A percentile compares a stretch with the other conserved stretches of the same genome.
Conservation (phyloP, 2,329 filamentous ascomycete genomes). For the Nigrospora osmanthi region DNA sequence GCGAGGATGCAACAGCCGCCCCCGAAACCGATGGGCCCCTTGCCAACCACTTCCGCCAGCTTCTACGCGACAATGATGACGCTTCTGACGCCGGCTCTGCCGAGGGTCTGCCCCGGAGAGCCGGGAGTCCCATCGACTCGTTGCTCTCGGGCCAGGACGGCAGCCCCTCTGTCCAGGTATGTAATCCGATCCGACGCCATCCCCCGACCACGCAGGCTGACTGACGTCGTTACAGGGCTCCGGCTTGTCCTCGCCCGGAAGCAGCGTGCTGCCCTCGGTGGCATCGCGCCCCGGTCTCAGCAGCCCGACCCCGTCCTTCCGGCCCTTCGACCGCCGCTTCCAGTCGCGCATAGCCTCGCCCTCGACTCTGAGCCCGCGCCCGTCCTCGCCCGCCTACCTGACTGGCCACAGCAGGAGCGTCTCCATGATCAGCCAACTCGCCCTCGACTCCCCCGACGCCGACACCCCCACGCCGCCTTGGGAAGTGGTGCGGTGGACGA, state of each 20-base stretch:
- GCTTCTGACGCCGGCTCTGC: conserved; percentile 45
- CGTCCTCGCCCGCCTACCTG: conserved; percentile 71
- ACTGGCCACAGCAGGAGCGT: conserved; percentile 72
- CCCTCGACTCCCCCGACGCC: conserved; percentile 53
- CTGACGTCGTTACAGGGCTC: conserved; percentile 40
- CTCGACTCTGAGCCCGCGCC: conserved; percentile 51
- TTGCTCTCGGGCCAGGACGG: conserved; percentile 71
- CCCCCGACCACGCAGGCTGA: conserved; percentile 15
- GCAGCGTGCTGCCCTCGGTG: conserved; percentile 63
- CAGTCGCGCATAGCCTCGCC: conserved; percentile 73
- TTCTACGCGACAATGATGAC: conserved; percentile 35
- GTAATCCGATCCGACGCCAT: conserved; percentile 10
- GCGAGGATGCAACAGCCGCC: conserved; percentile 14
- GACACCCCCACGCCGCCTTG: conserved; percentile 76
- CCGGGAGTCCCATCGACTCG: conserved; percentile 62
- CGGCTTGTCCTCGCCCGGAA: conserved; percentile 58
- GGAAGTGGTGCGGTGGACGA: conserved; percentile 97
- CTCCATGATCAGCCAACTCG: conserved; percentile 65
- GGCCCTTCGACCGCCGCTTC: conserved; percentile 92
- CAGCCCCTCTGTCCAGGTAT: conserved; percentile 73
- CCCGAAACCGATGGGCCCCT: conserved; percentile 24
- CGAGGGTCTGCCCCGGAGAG: conserved; percentile 44
- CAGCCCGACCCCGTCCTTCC: conserved; percentile 74
- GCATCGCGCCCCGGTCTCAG: conserved; percentile 56
- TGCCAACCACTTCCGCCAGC: conserved; percentile 34